Evolutionary conservation across 2,329 filamentous ascomycete genomes (phyloP), one percentile per base, ranked within the genome.

Genomic region (Colletotrichum tropicicola): DNA sequence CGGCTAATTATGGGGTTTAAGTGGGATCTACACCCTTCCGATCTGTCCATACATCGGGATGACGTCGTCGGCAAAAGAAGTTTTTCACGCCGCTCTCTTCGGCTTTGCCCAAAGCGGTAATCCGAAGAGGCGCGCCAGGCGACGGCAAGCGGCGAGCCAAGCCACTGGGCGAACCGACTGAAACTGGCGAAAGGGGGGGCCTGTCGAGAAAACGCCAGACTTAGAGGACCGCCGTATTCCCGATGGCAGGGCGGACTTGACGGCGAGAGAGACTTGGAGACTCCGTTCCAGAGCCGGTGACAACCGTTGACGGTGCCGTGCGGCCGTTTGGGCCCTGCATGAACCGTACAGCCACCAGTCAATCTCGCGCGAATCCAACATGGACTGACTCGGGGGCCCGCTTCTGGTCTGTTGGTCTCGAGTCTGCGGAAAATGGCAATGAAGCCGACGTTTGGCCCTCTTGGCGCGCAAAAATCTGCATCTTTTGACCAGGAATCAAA

Each of bases 321-420:
- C 28, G 28, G 23, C 28, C 17, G 44, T 39, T 28, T n/a, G 37
- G 15, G 17, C 21, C 55, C 60, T 47, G 47, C 55, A 53, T 43
- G 17, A 57, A 45, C 53, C 27, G 47, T 30, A 53, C 47, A 48
- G 41, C 4, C 27, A 15, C 39, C 45, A 59, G 27, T 32, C 48
- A 43, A 60, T 28, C 23, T 51, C 43, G 35, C 35, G 32, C 43
- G 44, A 23, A n/a, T n/a, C n/a, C n/a, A 49, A 17, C 13, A 44
- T 53, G 27, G 43, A 37, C 48, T 61, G 61, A 65, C 43, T 55
- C 49, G 49, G 61, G 41, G 55, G 13, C 28, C 49, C 57, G 25
- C 55, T 35, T 23, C n/a, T 27, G 25, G 17, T 30, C 35, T 56
- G 62, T 56, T 65, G 57, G 51, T 60, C 23, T 27, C 9, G 32